Evolutionary conservation across 2,329 filamentous ascomycete genomes (phyloP).

Genomic region (Fusarium chaquense): DNA sequence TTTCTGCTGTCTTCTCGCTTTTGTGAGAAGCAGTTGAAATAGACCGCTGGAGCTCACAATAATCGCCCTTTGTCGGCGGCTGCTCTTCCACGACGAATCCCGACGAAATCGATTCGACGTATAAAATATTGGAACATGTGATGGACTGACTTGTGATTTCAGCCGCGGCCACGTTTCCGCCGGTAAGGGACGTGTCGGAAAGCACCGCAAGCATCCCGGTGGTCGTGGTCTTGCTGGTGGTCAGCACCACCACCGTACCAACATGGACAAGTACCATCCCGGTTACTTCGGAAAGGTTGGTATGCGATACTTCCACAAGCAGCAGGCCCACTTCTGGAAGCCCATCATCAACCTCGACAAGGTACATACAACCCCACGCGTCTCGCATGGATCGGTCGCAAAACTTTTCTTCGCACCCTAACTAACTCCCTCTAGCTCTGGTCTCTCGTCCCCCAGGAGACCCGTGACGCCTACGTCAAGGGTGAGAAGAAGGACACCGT

Average conservation of each 20-base stretch:
- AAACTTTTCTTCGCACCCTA: background rate
- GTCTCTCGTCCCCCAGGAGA: conserved; percentile 92
- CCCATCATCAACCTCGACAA: conserved; percentile 99
- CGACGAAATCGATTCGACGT: conserved; percentile 8
- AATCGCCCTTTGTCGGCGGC: conserved; percentile 39
- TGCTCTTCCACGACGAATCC: conserved; percentile 17
- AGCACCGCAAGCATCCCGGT: conserved; percentile 94
- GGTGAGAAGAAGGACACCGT: conserved; percentile 88
- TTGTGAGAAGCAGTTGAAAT: conserved; percentile 2
- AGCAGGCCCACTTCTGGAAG: conserved; percentile 97
- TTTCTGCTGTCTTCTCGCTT: background rate
- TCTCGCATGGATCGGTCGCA: background rate
- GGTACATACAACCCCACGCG: conserved; percentile 62
- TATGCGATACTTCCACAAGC: conserved; percentile 97
- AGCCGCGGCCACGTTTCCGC: conserved; percentile 98
- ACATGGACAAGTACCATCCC: conserved; percentile 87
- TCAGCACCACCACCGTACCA: conserved; percentile 83
- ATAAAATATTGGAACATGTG: conserved; percentile 24
- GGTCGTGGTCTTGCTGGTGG: conserved; percentile 94
- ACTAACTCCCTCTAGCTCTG: conserved; percentile 75
- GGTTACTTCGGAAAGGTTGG: conserved; percentile 99
- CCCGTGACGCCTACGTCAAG: conserved; percentile 90
- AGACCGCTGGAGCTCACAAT: conserved; percentile 38
- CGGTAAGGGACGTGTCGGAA: conserved; percentile 98
- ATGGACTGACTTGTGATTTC: conserved; percentile 50